These are phyloP conservation scores for Botrytis fabae DNA, from an alignment of 2,329 filamentous ascomycete genomes.

Conservation along the genomic window DNA sequence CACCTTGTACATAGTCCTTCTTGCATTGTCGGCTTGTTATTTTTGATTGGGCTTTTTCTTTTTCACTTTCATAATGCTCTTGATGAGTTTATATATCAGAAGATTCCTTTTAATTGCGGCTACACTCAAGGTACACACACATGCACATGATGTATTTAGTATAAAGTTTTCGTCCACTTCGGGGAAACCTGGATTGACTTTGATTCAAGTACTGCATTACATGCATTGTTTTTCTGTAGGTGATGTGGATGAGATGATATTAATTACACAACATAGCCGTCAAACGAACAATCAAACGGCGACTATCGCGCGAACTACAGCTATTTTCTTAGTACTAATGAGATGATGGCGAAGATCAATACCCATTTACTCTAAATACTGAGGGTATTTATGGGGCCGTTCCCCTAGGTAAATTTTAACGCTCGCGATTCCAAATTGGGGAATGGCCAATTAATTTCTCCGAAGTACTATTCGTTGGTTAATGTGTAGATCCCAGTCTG, in stretches of 20 bases:
- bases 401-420: not conserved
- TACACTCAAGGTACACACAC: not conserved
- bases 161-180: not conserved
- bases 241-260: not conserved
- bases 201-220: not conserved
- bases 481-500: not conserved
- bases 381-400: not conserved
- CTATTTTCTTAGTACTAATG: not conserved
- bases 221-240: not conserved
- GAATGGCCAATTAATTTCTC: not conserved
- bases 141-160: not conserved
- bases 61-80: not conserved
- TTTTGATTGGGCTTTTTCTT: slow-evolving; percentile 6
- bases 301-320: not conserved
- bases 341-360: not conserved
- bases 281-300: not conserved
- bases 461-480: not conserved
- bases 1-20: slow-evolving; percentile 21
- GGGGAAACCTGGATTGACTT: not conserved
- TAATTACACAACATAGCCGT: not conserved
- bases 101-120: not conserved
- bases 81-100: slow-evolving; percentile 16
- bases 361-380: not conserved
- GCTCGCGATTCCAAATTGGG: slow-evolving; percentile 7
- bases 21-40: slow-evolving; percentile 21